Conservation (phyloP, 371 early-diverging fungal species). For the Zychaea mexicana region DNA sequence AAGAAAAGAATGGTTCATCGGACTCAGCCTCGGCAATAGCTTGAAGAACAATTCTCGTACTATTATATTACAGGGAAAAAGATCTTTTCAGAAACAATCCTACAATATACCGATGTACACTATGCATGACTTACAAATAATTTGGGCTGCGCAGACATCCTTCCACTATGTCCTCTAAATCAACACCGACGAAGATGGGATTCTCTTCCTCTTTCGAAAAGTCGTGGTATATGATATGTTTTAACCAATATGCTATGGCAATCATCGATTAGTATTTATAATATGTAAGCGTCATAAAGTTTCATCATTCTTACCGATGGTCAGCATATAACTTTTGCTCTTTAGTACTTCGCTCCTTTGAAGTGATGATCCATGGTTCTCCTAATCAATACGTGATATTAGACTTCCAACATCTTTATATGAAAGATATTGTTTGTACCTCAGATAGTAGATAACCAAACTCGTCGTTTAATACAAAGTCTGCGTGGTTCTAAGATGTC, state of each 20-base stretch:
- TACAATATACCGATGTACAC: neutral
- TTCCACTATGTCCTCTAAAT: conserved; percentile 40
- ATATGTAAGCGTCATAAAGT: neutral
- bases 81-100: too few species aligned
- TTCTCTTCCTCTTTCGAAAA: conserved; percentile 2
- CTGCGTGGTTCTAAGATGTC: neutral
- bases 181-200: conserved; percentile 20
- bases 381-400: neutral
- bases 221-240: conserved; percentile 29
- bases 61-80: too few species aligned
- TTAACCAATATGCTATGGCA: conserved; percentile 45
- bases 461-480: neutral
- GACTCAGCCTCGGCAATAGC: conserved; percentile 17
- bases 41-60: conserved; percentile 37
- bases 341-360: conserved; percentile 7
- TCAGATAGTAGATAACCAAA: neutral
- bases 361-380: neutral
- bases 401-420: too few species aligned
- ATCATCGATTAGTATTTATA: neutral
- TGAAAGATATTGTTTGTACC: too few species aligned
- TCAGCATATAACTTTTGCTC: conserved; percentile 38
- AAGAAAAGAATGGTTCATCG: conserved; percentile 12
- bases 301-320: conserved; percentile 30
- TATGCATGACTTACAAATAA: conserved; percentile 35
- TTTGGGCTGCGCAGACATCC: conserved; percentile 36